Conservation (phyloP, 2,329 filamentous ascomycete species). For the Phialophora tarda region DNA sequence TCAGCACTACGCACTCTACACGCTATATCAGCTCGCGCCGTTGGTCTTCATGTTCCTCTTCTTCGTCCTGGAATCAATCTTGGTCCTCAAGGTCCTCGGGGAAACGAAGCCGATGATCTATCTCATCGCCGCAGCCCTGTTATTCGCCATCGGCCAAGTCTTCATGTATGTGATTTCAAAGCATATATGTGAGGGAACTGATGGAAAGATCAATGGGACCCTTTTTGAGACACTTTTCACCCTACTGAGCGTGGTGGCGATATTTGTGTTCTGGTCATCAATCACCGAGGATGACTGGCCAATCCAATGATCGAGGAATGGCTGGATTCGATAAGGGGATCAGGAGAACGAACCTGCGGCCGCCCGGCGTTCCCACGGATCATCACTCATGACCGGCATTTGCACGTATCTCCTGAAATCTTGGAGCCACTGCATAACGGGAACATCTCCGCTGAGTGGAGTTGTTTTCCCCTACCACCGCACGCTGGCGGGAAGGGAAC, state of each 20-base stretch:
- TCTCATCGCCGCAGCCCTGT: conserved; percentile 71
- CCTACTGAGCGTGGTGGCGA: conserved; percentile 75
- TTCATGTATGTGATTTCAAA: conserved; percentile 95
- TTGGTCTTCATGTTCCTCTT: conserved; percentile 88
- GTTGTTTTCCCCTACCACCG: conserved; percentile 2
- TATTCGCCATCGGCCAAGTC: conserved; percentile 91
- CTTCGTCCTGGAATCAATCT: conserved; percentile 79
- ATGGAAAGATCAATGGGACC: conserved; percentile 87
- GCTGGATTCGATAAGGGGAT: neutral
- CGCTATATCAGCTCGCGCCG: conserved; percentile 88
- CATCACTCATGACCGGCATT: neutral
- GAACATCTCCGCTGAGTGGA: neutral
- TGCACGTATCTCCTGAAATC: conserved; percentile 1
- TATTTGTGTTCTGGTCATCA: conserved; percentile 98
- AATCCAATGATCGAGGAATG: conserved; percentile 43
- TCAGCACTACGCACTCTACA: conserved; percentile 84
- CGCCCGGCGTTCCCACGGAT: neutral
- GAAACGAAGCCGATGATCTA: conserved; percentile 93
- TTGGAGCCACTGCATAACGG: neutral
- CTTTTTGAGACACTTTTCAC: conserved; percentile 95
- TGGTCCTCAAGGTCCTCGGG: conserved; percentile 84
- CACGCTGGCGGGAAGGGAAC: conserved; percentile 3
- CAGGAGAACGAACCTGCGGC: neutral
- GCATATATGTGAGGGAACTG: conserved; percentile 83
- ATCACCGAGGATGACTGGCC: conserved; percentile 99